Conservation (phyloP, 1,284 basidiomycete species). For the Lentinus polychrous region DNA sequence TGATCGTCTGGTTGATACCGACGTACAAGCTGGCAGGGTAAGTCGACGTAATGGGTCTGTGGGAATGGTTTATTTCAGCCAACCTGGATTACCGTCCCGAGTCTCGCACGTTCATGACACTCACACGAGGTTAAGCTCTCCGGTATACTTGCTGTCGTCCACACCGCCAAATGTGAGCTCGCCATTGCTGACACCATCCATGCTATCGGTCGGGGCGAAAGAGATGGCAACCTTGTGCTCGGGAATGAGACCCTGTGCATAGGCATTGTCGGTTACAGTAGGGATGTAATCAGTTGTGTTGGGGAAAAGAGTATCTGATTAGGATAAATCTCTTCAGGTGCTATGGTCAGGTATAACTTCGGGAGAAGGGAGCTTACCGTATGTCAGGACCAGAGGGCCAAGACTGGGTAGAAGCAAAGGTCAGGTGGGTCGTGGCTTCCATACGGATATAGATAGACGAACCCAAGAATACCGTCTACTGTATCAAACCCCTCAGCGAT, state of each 20-base stretch:
- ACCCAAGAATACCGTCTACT: conserved; percentile 47
- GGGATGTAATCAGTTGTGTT: conserved; percentile 28
- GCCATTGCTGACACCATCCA: conserved; percentile 19
- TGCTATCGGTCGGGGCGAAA: conserved; percentile 38
- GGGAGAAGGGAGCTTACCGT: conserved; percentile 12
- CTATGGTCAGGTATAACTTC: neutral
- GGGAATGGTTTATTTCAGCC: neutral
- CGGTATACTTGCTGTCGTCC: conserved; percentile 41
- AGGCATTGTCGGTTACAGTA: conserved; percentile 40
- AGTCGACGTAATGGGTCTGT: conserved; percentile 21
- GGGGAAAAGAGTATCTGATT: conserved; percentile 23
- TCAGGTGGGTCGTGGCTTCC: neutral
- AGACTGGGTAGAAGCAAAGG: conserved; percentile 24
- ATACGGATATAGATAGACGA: conserved; percentile 1
- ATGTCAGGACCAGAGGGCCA: conserved; percentile 42
- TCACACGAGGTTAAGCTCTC: conserved; percentile 37
- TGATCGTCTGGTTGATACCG: conserved; percentile 21
- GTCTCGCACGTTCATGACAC: conserved; percentile 14
- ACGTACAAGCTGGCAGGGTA: conserved; percentile 29
- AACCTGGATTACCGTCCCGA: too few species aligned
- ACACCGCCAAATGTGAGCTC: conserved; percentile 36
- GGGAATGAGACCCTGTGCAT: conserved; percentile 22
- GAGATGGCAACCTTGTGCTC: conserved; percentile 38
- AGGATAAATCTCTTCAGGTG: neutral
- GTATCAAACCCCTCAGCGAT: conserved; percentile 29